Conservation (phyloP, 257 asterid species). For the Solanum acaule region DNA sequence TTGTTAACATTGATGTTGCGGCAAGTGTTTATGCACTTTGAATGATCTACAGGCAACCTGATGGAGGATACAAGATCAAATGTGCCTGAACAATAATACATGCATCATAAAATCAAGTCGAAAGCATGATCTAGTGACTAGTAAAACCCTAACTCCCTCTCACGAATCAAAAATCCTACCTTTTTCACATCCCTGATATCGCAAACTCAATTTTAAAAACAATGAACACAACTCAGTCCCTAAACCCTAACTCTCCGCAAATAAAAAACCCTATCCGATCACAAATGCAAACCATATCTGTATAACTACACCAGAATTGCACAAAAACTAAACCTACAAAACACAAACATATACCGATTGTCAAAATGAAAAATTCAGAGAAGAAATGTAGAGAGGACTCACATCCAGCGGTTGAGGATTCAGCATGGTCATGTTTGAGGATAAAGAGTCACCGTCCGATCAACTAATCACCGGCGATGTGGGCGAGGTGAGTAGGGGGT, state of each 20-base stretch:
- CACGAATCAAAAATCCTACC: constrained; percentile 5
- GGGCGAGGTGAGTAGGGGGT: constrained; percentile 10
- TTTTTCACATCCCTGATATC: constrained; percentile 3
- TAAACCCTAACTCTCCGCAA: constrained; percentile 22
- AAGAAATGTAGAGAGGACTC: constrained; percentile 12
- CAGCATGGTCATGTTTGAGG: constrained; percentile 65
- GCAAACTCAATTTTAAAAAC: constrained; percentile 10
- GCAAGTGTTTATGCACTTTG: background rate
- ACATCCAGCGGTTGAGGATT: constrained; percentile 84
- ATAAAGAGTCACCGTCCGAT: constrained; percentile 33
- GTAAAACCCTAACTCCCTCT: constrained; percentile 2
- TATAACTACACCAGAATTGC: constrained; percentile 1
- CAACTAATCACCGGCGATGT: constrained; percentile 30
- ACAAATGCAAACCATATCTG: background rate
- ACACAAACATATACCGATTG: background rate
- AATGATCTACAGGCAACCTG: background rate
- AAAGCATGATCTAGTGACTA: background rate
- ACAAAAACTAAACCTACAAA: background rate
- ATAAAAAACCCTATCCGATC: constrained; percentile 65
- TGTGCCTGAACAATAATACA: background rate
- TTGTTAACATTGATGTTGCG: background rate
- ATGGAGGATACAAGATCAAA: background rate
- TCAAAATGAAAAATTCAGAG: constrained; percentile 4
- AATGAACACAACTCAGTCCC: constrained; percentile 1
- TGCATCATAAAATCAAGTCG: background rate